Base-by-base conservation (phyloP, 768 basidiomycete genomes). In the Pulveroboletus sp. region DNA sequence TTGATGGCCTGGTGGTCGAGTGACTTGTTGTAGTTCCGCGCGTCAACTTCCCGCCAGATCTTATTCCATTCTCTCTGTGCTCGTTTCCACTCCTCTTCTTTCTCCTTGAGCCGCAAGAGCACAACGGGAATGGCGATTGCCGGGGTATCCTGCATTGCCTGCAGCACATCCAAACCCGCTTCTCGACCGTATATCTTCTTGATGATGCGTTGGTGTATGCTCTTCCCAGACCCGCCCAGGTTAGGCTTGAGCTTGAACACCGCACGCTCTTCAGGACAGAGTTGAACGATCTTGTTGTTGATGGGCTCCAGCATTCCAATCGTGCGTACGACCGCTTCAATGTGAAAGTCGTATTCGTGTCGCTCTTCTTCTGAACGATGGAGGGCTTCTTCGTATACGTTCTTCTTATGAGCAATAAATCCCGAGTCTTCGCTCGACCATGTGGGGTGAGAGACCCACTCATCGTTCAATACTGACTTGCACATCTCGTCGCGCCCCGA, bases 1-100 rank as follows among this genome's bases (percentile, higher is more conserved):
- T 80, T 79, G 63, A 95, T 87, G 8, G 85, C 89, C 65, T 94
- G 92, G 61, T 95, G 91, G 65, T 99, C 95, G 60, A 98, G 77
- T 46, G 89, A 86, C 74, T 93, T 93, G 70, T 84, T 80, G 63
- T 89, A 97, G 70, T 98, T 98, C 59, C 89, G 78, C 26, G 90
- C 89, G 59, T 98, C 92, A 27, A 95, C 91, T 71, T 96, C 95
- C 44, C 94, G 74, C 96, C 96, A 99, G 45, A 97, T 89, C 67
- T 95, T 90, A 72, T 97, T 97, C 96, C 96, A 99, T 70, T 96
- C 96, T 46, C 93, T 71, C 66, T 96, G 93, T 15, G 93, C 95
- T 18, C 93, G 79, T 70, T 93, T 96, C 96, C 96, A 99, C 65
- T 98, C 95, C 53, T 93, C 93, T 64, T 98, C 95, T 71, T 98